Evolutionary conservation across 768 basidiomycete species (phyloP).

Genomic region (Amanita phalloides): DNA sequence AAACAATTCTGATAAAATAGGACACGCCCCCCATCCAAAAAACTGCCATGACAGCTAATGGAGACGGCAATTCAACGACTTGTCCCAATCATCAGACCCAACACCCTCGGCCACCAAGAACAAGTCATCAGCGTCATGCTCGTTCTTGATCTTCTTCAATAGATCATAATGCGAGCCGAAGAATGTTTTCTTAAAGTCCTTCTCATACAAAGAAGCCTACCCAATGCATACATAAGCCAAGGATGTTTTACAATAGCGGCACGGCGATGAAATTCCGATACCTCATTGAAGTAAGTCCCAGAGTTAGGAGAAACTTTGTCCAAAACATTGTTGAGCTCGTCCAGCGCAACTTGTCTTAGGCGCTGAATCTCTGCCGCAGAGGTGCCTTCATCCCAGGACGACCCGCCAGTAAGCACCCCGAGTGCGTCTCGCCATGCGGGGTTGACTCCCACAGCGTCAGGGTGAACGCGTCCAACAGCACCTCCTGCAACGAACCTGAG

Average conservation of each 20-base stretch:
- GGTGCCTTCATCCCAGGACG: background rate
- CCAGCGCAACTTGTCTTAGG: background rate
- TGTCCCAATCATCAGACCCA: constrained; percentile 36
- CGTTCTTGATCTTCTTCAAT: constrained; percentile 30
- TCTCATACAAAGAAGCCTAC: constrained; percentile 33
- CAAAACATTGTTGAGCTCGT: background rate
- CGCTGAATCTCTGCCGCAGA: background rate
- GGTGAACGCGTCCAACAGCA: background rate
- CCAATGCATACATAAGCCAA: background rate
- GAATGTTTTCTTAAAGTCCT: constrained; percentile 29
- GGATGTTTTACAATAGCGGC: too few species aligned
- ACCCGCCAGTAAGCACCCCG: background rate
- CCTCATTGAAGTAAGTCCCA: constrained; percentile 10
- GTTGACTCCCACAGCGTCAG: background rate
- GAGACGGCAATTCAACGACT: constrained; percentile 14
- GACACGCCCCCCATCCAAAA: too few species aligned
- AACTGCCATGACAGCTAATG: constrained; percentile 2
- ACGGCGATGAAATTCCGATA: background rate
- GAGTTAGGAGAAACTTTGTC: constrained; percentile 7
- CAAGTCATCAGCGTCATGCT: constrained; percentile 32
- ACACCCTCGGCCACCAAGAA: constrained; percentile 38
- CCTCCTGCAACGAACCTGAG: background rate
- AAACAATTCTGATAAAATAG: too few species aligned
- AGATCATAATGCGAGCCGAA: constrained; percentile 33
- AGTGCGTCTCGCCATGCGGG: background rate